Conservation (phyloP, 192 early-diverging fungal species). For the Podila verticillata region DNA sequence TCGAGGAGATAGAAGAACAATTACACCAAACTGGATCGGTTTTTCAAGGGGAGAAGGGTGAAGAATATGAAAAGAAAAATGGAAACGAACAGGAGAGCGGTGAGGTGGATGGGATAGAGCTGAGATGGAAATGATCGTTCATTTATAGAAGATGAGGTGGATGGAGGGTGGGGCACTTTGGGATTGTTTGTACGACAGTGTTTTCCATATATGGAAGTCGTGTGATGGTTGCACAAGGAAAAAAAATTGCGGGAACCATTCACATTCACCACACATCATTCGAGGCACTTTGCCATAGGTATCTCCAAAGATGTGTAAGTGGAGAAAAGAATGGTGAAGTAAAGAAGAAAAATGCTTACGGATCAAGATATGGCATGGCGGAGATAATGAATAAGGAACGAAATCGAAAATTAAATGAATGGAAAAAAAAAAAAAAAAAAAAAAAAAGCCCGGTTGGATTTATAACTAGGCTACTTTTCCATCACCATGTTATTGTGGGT, state of each 20-base stretch:
- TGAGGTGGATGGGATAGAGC: too few relatives aligned
- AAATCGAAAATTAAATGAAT: not conserved
- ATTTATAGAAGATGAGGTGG: not conserved
- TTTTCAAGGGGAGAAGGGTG: too few relatives aligned
- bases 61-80: too few relatives aligned
- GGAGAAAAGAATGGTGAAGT: not conserved
- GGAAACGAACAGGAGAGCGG: too few relatives aligned
- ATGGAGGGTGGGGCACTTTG: not conserved
- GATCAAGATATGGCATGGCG: too few relatives aligned
- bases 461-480: too few relatives aligned
- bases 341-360: not conserved
- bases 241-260: not conserved
- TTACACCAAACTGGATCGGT: too few relatives aligned
- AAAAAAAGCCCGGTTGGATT: too few relatives aligned
- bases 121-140: too few relatives aligned
- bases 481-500: too few relatives aligned
- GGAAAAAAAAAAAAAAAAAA: not conserved
- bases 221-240: slow-evolving; percentile 35
- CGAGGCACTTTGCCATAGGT: too few relatives aligned
- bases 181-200: slow-evolving; percentile 12
- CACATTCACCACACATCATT: not conserved
- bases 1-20: too few relatives aligned
- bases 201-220: slow-evolving; percentile 28
- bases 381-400: not conserved
- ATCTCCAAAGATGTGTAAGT: not conserved